Evolutionary conservation across 768 basidiomycete species (phyloP).

Genomic region (Pulveroboletus sp.): DNA sequence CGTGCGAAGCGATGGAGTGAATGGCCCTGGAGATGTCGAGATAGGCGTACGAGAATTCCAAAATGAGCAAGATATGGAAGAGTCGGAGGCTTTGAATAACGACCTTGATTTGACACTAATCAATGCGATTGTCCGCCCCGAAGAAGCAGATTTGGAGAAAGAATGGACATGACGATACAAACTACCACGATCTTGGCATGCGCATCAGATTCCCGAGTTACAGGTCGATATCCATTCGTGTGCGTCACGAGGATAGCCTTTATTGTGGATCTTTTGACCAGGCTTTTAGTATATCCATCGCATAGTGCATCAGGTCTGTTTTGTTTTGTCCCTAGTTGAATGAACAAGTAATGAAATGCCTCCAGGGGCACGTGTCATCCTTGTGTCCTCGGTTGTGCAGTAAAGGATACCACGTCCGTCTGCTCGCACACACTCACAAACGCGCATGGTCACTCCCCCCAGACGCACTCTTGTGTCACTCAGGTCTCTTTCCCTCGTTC

Average conservation of each 20-base stretch:
- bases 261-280: too few species aligned
- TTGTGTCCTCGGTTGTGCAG: too few species aligned
- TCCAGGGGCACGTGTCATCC: too few species aligned
- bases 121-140: neutral
- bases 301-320: neutral
- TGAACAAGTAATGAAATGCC: too few species aligned
- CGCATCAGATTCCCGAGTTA: constrained; percentile 1
- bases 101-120: constrained; percentile 1
- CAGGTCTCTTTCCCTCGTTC: too few species aligned
- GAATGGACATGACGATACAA: neutral
- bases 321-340: neutral
- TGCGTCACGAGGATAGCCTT: neutral
- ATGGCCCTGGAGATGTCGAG: constrained; percentile 30
- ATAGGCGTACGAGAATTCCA: constrained; percentile 7
- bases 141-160: neutral
- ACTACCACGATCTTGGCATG: neutral
- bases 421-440: too few species aligned
- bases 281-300: neutral
- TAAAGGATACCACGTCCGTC: too few species aligned
- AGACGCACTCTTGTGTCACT: too few species aligned
- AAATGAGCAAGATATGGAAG: neutral
- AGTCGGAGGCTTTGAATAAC: neutral
- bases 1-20: constrained; percentile 33
- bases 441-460: too few species aligned
- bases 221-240: neutral